Base-by-base conservation (phyloP, 2,329 filamentous ascomycete genomes). In the Sclerotinia minor region DNA sequence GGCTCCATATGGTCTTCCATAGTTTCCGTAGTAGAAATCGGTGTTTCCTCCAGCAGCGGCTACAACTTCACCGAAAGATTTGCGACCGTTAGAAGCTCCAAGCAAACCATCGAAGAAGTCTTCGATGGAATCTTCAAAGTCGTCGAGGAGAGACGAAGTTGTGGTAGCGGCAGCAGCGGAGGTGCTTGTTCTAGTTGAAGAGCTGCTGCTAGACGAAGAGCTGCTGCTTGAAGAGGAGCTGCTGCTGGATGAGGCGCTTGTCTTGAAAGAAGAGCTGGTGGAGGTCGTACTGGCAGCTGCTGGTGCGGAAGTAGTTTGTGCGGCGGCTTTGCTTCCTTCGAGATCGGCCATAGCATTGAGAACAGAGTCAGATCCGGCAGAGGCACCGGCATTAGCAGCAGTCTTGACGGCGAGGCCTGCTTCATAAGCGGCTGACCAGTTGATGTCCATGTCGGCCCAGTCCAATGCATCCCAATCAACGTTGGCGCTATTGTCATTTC, bases 391-490 rank as follows among this genome's bases (percentile, higher is more conserved):
- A 19, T 47, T 38, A 24, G 44, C 19, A 47, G 65, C 26, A 60
- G 64, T 53, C 54, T 70, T 68, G 5, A 49, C 50, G 9, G 69
- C 64, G 53, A 72, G 67, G 47, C 72, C 74, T n/a, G 61, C 68
- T 9, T 61, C 69, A 35, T 69, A 76, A 29, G 75, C 73, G 52
- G 71, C 67, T 13, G 69, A 50, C 73, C 74, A 76, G 69, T 76
- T 68, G 59, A 77, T 71, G 9, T 68, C 71, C 72, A 76, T 72
- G 6, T 71, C 69, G 26, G 68, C 55, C 73, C 74, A 77, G 57
- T 75, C 68, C 47, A 75, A 68, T 53, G 68, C 44, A 1, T 60
- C 24, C 69, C 71, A 73, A 65, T 77, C 44, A 76, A 69, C 64
- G 19, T 17, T 8, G 15, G 29, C 26, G 24, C 45, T 67, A 49